Percentiles rank a stretch among this genome's conserved stretches.
Evolutionary conservation across 768 basidiomycete genomes (phyloP).

Genomic region (Trametes coccinea): DNA sequence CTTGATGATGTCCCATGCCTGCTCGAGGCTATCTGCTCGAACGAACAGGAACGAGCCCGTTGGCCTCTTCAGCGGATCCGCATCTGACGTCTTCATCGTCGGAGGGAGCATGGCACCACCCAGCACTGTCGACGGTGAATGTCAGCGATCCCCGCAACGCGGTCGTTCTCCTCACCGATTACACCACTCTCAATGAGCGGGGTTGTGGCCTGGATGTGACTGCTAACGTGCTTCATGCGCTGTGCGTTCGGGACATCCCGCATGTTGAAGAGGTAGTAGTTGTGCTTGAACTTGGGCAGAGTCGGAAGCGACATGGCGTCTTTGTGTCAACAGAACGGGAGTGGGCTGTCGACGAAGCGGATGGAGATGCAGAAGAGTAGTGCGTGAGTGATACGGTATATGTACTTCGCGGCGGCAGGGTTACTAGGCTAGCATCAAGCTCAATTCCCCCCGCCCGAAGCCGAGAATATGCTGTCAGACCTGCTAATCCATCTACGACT

Average conservation of each 20-base stretch:
- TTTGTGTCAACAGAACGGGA: too few relatives aligned
- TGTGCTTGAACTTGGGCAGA: neutral
- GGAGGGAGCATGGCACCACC: neutral
- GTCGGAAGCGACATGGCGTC: neutral
- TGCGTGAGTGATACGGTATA: too few relatives aligned
- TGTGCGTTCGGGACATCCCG: conserved; percentile 11
- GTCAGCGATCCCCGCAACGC: neutral
- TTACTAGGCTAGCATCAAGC: too few relatives aligned
- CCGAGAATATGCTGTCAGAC: too few relatives aligned
- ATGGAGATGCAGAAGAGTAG: too few relatives aligned
- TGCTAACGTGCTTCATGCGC: conserved; percentile 5
- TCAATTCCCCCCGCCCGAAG: too few relatives aligned
- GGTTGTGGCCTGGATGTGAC: conserved; percentile 8
- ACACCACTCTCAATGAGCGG: neutral
- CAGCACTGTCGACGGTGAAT: too few relatives aligned
- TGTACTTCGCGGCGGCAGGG: too few relatives aligned
- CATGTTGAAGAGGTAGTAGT: conserved; percentile 7
- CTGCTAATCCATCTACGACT: too few relatives aligned
- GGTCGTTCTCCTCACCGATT: conserved; percentile 14
- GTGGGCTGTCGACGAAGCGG: too few relatives aligned
- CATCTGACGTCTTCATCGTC: neutral
- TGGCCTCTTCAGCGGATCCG: neutral
- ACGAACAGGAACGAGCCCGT: conserved; percentile 2
- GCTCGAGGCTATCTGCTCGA: neutral
- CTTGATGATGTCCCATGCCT: neutral